These are phyloP conservation scores for Talaromyces borbonicus DNA, from an alignment of 495 filamentous ascomycete species.

Conservation along the genomic window DNA sequence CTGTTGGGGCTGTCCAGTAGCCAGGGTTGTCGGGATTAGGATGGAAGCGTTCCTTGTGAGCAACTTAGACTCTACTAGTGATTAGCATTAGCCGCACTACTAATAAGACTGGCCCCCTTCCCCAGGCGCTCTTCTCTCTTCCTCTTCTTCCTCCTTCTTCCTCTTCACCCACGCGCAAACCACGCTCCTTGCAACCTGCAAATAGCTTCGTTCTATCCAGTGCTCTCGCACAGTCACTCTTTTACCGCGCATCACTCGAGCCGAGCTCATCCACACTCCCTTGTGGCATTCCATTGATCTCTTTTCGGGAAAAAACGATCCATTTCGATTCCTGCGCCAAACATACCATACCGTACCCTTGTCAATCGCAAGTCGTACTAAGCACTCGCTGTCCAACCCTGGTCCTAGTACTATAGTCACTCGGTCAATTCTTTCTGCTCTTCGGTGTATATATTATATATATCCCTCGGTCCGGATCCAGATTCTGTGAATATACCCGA, in stretches of 20 bases:
- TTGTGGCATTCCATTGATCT: background rate
- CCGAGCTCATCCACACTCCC: slow-evolving; percentile 7
- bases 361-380: too few species aligned
- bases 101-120: slow-evolving; percentile 3
- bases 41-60: too few species aligned
- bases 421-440: too few species aligned
- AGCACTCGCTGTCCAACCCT: too few species aligned
- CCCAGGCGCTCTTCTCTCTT: background rate
- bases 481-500: background rate
- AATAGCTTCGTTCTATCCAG: background rate
- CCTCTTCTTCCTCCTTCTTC: background rate
- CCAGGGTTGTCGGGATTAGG: too few species aligned
- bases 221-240: slow-evolving; percentile 6
- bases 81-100: background rate
- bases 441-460: slow-evolving; percentile 2
- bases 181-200: slow-evolving; percentile 3
- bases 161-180: background rate
- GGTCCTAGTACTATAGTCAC: too few species aligned
- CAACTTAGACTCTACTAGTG: too few species aligned
- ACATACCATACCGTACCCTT: too few species aligned
- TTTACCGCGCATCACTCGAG: slow-evolving; percentile 3
- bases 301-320: background rate
- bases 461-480: too few species aligned
- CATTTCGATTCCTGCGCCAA: too few species aligned
- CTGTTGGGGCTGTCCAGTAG: too few species aligned